A percentile compares a stretch with the other conserved stretches of the same genome.
Conservation (phyloP, 192 early-diverging fungal species). For the Phycomyces blakesleeanus region DNA sequence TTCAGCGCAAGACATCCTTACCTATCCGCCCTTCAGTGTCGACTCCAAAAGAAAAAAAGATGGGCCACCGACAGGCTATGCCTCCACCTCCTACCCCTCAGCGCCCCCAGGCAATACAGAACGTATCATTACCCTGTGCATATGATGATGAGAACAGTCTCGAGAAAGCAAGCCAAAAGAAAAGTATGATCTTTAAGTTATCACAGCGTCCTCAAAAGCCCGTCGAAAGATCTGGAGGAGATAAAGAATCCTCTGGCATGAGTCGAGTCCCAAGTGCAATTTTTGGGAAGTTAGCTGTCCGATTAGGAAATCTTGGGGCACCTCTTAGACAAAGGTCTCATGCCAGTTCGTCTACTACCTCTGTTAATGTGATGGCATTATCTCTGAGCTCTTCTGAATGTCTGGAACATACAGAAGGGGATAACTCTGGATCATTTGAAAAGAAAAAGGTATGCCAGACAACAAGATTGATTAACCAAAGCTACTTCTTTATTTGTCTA, state of each 20-base stretch:
- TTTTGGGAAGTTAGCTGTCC: slow-evolving; percentile 12
- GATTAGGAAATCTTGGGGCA: slow-evolving; percentile 12
- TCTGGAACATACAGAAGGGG: neutral
- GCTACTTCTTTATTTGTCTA: neutral
- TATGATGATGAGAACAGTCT: neutral
- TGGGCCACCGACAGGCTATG: neutral
- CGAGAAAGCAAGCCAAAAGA: neutral
- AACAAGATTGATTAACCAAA: too few species aligned
- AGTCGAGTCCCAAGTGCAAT: neutral
- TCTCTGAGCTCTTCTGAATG: neutral
- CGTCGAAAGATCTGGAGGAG: neutral
- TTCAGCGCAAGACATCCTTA: neutral
- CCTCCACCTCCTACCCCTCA: neutral
- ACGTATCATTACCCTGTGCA: neutral
- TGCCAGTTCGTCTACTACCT: neutral
- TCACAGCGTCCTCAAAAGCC: slow-evolving; percentile 1
- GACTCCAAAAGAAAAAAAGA: neutral
- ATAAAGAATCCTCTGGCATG: neutral
- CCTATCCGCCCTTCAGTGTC: neutral
- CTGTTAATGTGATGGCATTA: neutral
- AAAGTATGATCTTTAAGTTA: neutral
- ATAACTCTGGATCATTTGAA: neutral
- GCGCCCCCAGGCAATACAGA: neutral
- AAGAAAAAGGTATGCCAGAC: neutral
- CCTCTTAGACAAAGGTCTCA: neutral